These are phyloP conservation scores for Gossypium rotundifolium DNA, from an alignment of 345 rosid species.

Conservation along the genomic window DNA sequence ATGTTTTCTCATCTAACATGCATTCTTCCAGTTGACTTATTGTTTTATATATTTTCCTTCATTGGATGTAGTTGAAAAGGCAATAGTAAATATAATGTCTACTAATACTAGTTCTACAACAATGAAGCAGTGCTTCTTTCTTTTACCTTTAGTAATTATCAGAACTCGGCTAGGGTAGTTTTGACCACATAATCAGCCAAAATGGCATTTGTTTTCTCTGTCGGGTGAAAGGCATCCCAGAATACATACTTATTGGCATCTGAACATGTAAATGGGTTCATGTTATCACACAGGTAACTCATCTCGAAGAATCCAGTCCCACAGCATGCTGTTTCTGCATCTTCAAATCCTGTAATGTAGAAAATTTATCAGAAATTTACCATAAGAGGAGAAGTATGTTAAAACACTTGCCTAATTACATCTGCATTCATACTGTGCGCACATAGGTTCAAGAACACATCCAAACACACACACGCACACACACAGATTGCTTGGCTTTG, in stretches of 20 bases:
- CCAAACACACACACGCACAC: not conserved
- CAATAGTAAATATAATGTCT: not conserved
- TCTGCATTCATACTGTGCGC: not conserved
- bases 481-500: not conserved
- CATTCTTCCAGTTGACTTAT: not conserved
- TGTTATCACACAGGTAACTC: slow-evolving; percentile 48
- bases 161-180: slow-evolving; percentile 32
- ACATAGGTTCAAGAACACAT: not conserved
- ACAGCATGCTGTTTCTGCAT: slow-evolving; percentile 52
- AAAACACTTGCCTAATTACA: not conserved
- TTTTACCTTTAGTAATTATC: slow-evolving; percentile 8
- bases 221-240: slow-evolving; percentile 71
- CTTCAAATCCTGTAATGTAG: slow-evolving; percentile 43
- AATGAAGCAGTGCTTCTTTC: not conserved
- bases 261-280: slow-evolving; percentile 48
- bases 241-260: slow-evolving; percentile 51
- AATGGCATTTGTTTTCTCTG: slow-evolving; percentile 49
- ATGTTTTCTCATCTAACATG: not conserved
- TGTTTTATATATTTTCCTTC: not conserved
- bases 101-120: not conserved
- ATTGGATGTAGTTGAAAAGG: not conserved
- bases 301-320: slow-evolving; percentile 65
- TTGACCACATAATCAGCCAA: slow-evolving; percentile 36
- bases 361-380: slow-evolving; percentile 1
- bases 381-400: not conserved